phyloP scores from a whole-genome alignment of 495 filamentous ascomycete species.

The Annulohypoxylon maeteangense region DNA sequence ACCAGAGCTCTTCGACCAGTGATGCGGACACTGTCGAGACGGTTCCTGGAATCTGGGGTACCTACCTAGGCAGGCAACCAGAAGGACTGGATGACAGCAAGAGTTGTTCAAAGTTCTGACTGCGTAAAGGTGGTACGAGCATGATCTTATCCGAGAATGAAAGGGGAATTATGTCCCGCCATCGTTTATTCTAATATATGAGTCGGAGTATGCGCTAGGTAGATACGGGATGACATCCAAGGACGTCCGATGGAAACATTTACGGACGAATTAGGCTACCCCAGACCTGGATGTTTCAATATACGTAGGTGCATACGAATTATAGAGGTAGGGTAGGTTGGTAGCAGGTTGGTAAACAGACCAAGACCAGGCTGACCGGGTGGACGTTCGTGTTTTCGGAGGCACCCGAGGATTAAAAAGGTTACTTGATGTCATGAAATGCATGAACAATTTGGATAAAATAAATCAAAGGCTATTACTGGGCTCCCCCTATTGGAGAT shows the following conservation, averaged over 20 bases:
- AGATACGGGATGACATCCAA: slow-evolving; percentile 3
- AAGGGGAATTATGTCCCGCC: slow-evolving; percentile 17
- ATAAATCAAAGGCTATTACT: slow-evolving; percentile 5
- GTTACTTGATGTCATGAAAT: slow-evolving; percentile 29
- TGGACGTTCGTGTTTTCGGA: slow-evolving; percentile 19
- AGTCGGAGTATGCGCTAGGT: background rate
- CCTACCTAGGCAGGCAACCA: background rate
- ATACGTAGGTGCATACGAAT: background rate
- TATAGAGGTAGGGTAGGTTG: too few relatives aligned
- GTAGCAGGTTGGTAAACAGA: background rate
- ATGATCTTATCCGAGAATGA: slow-evolving; percentile 24
- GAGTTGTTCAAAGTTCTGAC: background rate
- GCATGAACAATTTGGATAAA: slow-evolving; percentile 38
- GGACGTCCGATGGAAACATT: slow-evolving; percentile 8
- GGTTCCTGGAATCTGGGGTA: background rate
- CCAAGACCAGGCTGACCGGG: slow-evolving; percentile 1
- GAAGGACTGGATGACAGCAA: background rate
- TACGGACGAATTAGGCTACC: background rate
- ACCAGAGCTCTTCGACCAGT: background rate
- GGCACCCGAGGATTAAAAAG: slow-evolving; percentile 12
- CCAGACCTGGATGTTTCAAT: slow-evolving; percentile 20
- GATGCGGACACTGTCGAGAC: background rate
- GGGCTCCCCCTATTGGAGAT: slow-evolving; percentile 13
- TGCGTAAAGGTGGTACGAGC: slow-evolving; percentile 30
- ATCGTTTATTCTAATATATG: background rate